Base-by-base conservation (phyloP, 495 filamentous ascomycete species). In the Antarctomyces pellizariae region DNA sequence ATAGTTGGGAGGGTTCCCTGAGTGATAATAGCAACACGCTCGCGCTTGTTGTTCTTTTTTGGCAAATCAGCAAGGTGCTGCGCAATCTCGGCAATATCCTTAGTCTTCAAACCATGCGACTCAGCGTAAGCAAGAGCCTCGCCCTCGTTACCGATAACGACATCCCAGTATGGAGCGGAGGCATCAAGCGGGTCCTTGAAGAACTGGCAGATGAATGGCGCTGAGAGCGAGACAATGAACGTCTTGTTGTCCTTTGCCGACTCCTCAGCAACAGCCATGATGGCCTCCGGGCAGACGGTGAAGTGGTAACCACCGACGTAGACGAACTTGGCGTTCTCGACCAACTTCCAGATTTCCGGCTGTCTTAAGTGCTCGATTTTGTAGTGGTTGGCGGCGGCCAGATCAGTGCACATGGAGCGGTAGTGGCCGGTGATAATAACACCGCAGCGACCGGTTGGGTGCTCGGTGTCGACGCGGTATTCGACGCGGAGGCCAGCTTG, bases 361-460 rank as follows among this genome's bases (percentile, higher is more conserved):
- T 67, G 65, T 67, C 91, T 75, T 39, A 99, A 57, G 46, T 99
- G 89, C 31, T 89, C 80, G 26, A 91, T 48, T 56, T 86, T 79
- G 56, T 99, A 95, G 56, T 77, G 71, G 56, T 95, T 95, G 39
- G 86, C 89, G 29, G 86, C 86, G 33, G 70, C 89, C 22, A 99
- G 70, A 47, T 99, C 79, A 31, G 86, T 99, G 62, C 74, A 78
- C 67, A 99, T 71, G 49, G 64, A 73, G 30, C 86, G 66, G 62
- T 93, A 65, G 56, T 86, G 71, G 41, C 82, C 89, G 7, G 82
- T 93, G 53, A 99, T 93, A 42, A 99, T 64, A 35, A 90, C 86
- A 52, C 75, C 86, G 49, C 86, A 99, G 42, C 80, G 76, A 35
- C 86, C 86, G 11, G 86, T 99, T 24, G 75, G 71, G 35, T 69